Conservation (phyloP, 2,329 filamentous ascomycete genomes). For the Meredithiella fracta region DNA sequence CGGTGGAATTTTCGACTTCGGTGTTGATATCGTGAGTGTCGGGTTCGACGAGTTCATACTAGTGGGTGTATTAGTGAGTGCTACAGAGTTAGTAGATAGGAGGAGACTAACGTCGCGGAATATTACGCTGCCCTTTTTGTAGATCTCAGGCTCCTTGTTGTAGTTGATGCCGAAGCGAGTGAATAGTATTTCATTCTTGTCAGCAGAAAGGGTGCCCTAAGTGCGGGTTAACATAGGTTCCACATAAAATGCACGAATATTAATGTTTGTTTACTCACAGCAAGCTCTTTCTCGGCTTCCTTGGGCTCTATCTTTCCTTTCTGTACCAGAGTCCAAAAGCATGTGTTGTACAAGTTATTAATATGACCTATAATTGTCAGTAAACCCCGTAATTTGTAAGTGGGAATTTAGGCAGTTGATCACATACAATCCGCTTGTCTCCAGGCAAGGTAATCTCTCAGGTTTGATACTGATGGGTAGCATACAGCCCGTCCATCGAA, state of each 20-base stretch:
- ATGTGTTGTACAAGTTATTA: slow-evolving; percentile 96
- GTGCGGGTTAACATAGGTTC: slow-evolving; percentile 15
- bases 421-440: slow-evolving; percentile 83
- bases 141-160: slow-evolving; percentile 88
- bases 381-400: background rate
- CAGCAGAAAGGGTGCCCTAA: slow-evolving; percentile 63
- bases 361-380: slow-evolving; percentile 52
- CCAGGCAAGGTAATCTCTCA: slow-evolving; percentile 94
- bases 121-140: slow-evolving; percentile 80
- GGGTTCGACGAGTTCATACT: slow-evolving; percentile 58
- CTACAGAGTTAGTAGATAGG: background rate
- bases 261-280: slow-evolving; percentile 30
- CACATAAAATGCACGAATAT: background rate
- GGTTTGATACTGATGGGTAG: slow-evolving; percentile 67
- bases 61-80: background rate
- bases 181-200: slow-evolving; percentile 95
- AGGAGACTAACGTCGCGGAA: slow-evolving; percentile 53
- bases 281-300: slow-evolving; percentile 66
- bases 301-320: slow-evolving; percentile 57
- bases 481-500: slow-evolving; percentile 87
- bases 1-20: slow-evolving; percentile 29
- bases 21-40: slow-evolving; percentile 29
- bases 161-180: slow-evolving; percentile 85
- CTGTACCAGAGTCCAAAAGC: slow-evolving; percentile 80
- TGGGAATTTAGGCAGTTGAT: background rate